phyloP scores from a whole-genome alignment of 1,284 basidiomycete species.

The Sparassis latifolia region DNA sequence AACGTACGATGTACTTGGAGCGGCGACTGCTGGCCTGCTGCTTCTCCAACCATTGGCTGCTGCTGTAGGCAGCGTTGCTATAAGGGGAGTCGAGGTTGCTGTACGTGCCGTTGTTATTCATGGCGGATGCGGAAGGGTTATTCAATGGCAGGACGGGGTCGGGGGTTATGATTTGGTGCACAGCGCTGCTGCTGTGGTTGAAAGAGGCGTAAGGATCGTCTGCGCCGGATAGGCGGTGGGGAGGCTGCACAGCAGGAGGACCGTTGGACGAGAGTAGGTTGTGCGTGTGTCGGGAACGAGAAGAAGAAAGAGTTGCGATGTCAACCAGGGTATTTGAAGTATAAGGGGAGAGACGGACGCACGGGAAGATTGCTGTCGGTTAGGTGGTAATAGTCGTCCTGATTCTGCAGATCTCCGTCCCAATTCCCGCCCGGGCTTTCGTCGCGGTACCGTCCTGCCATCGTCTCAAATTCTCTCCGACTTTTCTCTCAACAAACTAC shows the following conservation, averaged over 20 bases:
- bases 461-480: background rate
- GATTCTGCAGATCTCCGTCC: constrained; percentile 10
- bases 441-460: background rate
- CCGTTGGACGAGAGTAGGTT: background rate
- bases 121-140: constrained; percentile 7
- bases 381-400: constrained; percentile 11
- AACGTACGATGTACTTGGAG: constrained; percentile 30
- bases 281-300: background rate
- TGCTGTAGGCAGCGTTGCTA: constrained; percentile 19
- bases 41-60: constrained; percentile 33
- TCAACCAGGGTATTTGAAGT: background rate
- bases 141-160: constrained; percentile 14
- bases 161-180: constrained; percentile 8
- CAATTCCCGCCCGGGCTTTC: background rate
- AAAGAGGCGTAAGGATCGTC: constrained; percentile 25
- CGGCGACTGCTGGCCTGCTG: constrained; percentile 23
- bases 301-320: constrained; percentile 4
- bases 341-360: constrained; percentile 4
- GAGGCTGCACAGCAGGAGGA: constrained; percentile 28
- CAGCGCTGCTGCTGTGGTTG: too few species aligned
- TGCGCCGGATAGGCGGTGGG: constrained; percentile 27
- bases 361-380: constrained; percentile 12
- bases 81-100: constrained; percentile 24
- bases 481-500: too few species aligned
- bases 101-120: constrained; percentile 19